These are phyloP conservation scores for Typha latifolia DNA, from an alignment of 176 grass and related monocot genomes.

Conservation along the genomic window DNA sequence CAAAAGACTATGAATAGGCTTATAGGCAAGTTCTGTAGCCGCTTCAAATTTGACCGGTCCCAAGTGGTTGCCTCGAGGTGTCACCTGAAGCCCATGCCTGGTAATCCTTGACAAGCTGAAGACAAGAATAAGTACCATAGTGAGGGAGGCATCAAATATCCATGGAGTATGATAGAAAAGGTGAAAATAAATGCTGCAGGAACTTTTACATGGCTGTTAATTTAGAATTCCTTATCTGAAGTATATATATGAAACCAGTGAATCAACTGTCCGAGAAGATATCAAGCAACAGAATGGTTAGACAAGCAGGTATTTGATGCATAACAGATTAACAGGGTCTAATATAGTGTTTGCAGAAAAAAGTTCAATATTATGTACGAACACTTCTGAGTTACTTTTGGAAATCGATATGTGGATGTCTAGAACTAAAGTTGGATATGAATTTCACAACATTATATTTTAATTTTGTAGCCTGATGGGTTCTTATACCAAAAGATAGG, in stretches of 20 bases:
- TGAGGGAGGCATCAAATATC: background rate
- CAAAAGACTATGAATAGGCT: background rate
- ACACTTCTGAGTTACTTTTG: background rate
- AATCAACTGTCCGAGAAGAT: background rate
- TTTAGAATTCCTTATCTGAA: background rate
- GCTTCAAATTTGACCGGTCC: slow-evolving; percentile 90
- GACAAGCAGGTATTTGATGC: background rate
- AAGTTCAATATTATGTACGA: background rate
- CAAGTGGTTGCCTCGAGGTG: slow-evolving; percentile 73
- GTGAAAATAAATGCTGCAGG: background rate
- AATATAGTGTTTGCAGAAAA: background rate
- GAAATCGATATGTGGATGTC: background rate
- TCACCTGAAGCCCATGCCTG: slow-evolving; percentile 88
- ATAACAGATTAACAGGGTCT: background rate
- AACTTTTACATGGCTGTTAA: background rate
- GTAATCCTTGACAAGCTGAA: slow-evolving; percentile 92
- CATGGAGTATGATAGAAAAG: background rate
- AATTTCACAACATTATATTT: too few species aligned
- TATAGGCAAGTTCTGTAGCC: background rate
- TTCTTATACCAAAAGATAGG: too few species aligned
- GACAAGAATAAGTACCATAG: background rate
- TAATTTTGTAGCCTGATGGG: too few species aligned
- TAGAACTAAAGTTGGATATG: background rate
- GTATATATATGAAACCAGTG: background rate
- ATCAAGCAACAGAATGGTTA: background rate